A percentile compares a stretch with the other conserved stretches of the same genome.
These are phyloP conservation scores for Boletus bicolor DNA, from an alignment of 768 basidiomycete species.

Conservation along the genomic window DNA sequence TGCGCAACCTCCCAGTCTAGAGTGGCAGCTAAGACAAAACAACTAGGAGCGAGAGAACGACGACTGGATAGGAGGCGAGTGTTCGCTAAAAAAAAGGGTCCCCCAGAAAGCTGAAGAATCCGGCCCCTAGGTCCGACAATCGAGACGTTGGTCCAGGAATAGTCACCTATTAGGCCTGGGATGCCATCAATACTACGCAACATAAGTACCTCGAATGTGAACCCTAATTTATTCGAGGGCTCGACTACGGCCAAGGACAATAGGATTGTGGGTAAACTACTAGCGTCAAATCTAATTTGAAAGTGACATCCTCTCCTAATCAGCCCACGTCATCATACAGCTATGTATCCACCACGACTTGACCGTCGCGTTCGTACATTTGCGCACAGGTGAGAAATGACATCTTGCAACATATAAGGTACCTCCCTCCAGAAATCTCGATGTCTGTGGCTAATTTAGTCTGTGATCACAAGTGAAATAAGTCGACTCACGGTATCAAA, in stretches of 20 bases:
- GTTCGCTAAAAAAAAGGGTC: too few species aligned
- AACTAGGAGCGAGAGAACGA: too few species aligned
- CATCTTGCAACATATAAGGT: conserved; percentile 79
- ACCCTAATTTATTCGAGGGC: not conserved
- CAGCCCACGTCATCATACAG: conserved; percentile 46
- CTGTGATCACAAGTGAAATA: conserved; percentile 1
- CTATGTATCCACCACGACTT: conserved; percentile 70
- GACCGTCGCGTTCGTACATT: conserved; percentile 64
- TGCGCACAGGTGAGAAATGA: conserved; percentile 73
- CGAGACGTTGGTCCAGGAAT: too few species aligned
- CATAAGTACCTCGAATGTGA: not conserved
- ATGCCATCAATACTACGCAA: too few species aligned
- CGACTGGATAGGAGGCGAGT: too few species aligned
- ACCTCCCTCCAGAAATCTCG: conserved; percentile 91
- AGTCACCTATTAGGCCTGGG: too few species aligned
- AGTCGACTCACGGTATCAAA: conserved; percentile 74
- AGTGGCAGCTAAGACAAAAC: too few species aligned
- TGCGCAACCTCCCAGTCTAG: too few species aligned
- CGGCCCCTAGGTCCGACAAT: too few species aligned
- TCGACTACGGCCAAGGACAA: not conserved
- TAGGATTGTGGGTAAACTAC: conserved; percentile 8
- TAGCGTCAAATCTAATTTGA: conserved; percentile 5
- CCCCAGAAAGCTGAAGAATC: too few species aligned
- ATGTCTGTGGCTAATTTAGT: conserved; percentile 47
- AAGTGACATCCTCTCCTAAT: not conserved